Evolutionary conservation across 441 rosid species (phyloP).

Genomic region (Croton setiger): DNA sequence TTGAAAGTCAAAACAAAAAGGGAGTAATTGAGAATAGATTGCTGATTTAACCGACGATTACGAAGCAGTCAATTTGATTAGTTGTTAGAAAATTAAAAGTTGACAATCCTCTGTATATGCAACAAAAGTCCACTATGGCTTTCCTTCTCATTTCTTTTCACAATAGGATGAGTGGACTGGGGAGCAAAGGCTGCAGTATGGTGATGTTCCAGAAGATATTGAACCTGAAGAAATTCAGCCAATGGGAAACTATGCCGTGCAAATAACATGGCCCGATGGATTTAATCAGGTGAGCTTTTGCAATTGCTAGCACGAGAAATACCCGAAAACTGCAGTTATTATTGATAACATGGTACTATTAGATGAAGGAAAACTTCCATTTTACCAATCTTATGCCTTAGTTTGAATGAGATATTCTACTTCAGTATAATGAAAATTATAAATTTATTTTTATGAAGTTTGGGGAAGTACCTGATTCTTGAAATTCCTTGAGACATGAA

Average conservation of each 20-base stretch:
- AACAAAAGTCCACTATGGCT: not conserved
- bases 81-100: conserved; percentile 6
- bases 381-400: no score
- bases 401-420: conserved; percentile 1
- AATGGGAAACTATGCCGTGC: conserved; percentile 92
- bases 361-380: not conserved
- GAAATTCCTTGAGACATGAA: not conserved
- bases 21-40: conserved; percentile 11
- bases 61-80: conserved; percentile 8
- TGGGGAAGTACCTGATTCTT: no score
- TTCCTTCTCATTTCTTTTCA: conserved; percentile 3
- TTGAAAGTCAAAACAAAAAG: conserved; percentile 2
- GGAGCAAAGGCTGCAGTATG: conserved; percentile 71
- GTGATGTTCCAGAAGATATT: conserved; percentile 78
- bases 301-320: not conserved
- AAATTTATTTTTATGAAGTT: no score
- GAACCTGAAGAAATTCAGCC: conserved; percentile 91
- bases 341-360: not conserved
- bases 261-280: conserved; percentile 97
- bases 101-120: not conserved
- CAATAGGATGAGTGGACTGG: conserved; percentile 93
- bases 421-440: no score
- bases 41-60: conserved; percentile 11
- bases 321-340: not conserved
- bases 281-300: conserved; percentile 65